Evolutionary conservation across 352 stramenopile genomes (phyloP), one percentile per base, ranked within the genome.

Genomic region (Globisporangium megalacanthum): DNA sequence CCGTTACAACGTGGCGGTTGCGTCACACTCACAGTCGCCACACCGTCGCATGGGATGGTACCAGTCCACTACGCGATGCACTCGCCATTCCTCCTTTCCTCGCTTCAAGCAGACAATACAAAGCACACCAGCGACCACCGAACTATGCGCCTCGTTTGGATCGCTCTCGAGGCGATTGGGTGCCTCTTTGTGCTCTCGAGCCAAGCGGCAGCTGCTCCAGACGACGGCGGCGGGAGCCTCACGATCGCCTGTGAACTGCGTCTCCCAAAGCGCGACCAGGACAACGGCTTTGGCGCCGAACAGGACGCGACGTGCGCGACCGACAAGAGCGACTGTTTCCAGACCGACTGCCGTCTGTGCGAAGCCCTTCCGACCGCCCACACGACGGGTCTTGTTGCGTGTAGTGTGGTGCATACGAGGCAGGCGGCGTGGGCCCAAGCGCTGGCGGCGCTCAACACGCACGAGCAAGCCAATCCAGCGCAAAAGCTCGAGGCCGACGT

Each of bases 301-400:
- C 10, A 33, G 19, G 35, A 61, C 47, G 4, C 14, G 14, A 54
- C 31, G n/a, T 61, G 55, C 17, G 13, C 20, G 14, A n/a, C 14
- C 6, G 48, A 58, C 17, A n/a, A n/a, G 15, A 35, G 13, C 42
- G 64, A 66, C 0, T 72, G 67, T 58, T 72, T 75, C 37, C 42
- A 49, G 9, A 56, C 45, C 13, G 44, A 29, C 8, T 75, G 68
- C 37, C 61, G 68, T 4, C 58, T 68, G 46, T 75, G 68, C 42
- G 29, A 54, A 8, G 6, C 25, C 4, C 11, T 13, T 2, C 14
- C 8, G 44, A 46, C 19, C 68, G 46, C 22, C 39, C 54, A 1
- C 45, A 64, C 48, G 65, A 60, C 44, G 51, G 58, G 49, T 41
- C 58, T 31, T 69, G 58, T 31, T 36, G 36, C 39, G 39, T 46